Percentiles rank a stretch among this genome's conserved stretches.
Conservation (phyloP, 345 rosid genomes). For the Corchorus olitorius region DNA sequence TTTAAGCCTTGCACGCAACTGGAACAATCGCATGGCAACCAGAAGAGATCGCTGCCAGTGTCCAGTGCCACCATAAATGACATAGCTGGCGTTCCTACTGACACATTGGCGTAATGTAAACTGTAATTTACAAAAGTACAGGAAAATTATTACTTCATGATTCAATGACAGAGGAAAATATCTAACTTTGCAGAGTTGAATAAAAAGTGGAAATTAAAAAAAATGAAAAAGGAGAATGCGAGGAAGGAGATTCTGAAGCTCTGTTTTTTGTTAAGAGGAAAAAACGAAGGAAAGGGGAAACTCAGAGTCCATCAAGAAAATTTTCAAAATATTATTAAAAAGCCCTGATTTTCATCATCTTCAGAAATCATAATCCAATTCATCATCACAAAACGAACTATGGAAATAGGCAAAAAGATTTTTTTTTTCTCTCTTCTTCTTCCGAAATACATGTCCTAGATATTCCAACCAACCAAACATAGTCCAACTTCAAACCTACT, state of each 20-base stretch:
- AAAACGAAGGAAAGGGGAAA: neutral
- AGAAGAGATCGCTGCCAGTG: constrained; percentile 92
- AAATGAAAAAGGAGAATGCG: neutral
- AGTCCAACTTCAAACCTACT: neutral
- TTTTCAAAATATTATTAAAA: neutral
- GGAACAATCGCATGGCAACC: constrained; percentile 90
- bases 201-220: neutral
- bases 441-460: neutral
- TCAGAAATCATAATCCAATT: neutral
- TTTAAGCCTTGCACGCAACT: constrained; percentile 52
- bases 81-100: constrained; percentile 71
- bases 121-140: constrained; percentile 41
- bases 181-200: too few relatives aligned
- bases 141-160: neutral
- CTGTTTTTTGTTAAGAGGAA: too few relatives aligned
- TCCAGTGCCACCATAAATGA: constrained; percentile 86
- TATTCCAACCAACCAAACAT: neutral
- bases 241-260: neutral
- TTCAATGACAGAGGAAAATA: constrained; percentile 8
- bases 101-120: constrained; percentile 82
- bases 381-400: neutral
- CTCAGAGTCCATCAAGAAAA: neutral
- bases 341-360: neutral
- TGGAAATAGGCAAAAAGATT: too few relatives aligned
- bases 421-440: neutral